These are phyloP conservation scores for Athelia psychrophila DNA, from an alignment of 1,284 basidiomycete genomes.

Conservation along the genomic window DNA sequence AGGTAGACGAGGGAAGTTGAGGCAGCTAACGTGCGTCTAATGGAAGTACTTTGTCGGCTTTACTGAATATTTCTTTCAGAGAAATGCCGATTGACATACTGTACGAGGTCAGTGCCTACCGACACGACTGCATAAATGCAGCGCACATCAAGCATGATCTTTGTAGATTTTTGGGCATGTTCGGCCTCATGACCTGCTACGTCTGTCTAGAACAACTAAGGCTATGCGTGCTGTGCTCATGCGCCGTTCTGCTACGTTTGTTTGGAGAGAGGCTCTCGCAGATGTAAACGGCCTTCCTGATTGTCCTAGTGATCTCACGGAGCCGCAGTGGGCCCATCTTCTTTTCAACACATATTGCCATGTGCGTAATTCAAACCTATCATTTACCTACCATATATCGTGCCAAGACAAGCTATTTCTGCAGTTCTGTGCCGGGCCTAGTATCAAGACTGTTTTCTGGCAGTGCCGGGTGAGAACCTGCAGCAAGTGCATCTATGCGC, in stretches of 20 bases:
- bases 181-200: constrained; percentile 35
- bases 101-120: neutral
- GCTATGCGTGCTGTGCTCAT: constrained; percentile 35
- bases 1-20: too few relatives aligned
- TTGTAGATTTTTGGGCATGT: constrained; percentile 33
- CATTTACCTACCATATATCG: neutral
- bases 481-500: constrained; percentile 24
- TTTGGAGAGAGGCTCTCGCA: constrained; percentile 32
- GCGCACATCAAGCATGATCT: neutral
- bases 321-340: constrained; percentile 33
- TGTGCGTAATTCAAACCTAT: constrained; percentile 13
- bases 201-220: constrained; percentile 36
- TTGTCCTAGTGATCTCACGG: constrained; percentile 33
- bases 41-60: too few relatives aligned
- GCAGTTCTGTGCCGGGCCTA: constrained; percentile 27
- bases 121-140: neutral
- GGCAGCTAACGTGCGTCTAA: too few relatives aligned
- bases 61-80: too few relatives aligned
- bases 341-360: constrained; percentile 36
- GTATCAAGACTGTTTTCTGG: constrained; percentile 30
- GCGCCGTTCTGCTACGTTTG: constrained; percentile 20
- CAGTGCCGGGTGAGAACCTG: constrained; percentile 35
- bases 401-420: neutral
- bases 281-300: constrained; percentile 28
- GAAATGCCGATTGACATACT: neutral